phyloP scores from a whole-genome alignment of 1,284 basidiomycete species.

The Phellopilus nigrolimitatus region DNA sequence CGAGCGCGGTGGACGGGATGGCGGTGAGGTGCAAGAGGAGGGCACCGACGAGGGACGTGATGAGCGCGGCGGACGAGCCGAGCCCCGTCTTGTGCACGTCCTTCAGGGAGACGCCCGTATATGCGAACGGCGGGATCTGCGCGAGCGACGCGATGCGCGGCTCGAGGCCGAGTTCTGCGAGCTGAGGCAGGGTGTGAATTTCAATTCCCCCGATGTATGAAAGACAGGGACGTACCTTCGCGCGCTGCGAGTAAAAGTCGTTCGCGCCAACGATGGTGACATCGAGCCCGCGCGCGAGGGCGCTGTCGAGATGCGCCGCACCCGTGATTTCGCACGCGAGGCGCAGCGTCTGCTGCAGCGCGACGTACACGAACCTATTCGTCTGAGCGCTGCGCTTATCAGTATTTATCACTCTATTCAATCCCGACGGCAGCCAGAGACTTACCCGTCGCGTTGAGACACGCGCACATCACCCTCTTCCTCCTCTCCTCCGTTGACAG shows the following conservation, averaged over 20 bases:
- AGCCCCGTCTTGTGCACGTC: slow-evolving; percentile 97
- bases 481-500: too few species aligned
- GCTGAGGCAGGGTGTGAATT: slow-evolving; percentile 49
- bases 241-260: slow-evolving; percentile 95
- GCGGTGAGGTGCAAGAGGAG: slow-evolving; percentile 77
- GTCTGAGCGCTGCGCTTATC: slow-evolving; percentile 32
- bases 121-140: slow-evolving; percentile 68
- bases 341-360: slow-evolving; percentile 72
- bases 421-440: slow-evolving; percentile 23
- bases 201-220: too few species aligned
- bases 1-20: slow-evolving; percentile 49
- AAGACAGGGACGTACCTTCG: slow-evolving; percentile 52
- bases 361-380: slow-evolving; percentile 92
- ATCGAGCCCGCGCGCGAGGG: slow-evolving; percentile 54
- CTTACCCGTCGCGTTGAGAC: slow-evolving; percentile 42
- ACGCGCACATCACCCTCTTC: slow-evolving; percentile 40
- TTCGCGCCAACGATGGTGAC: slow-evolving; percentile 90
- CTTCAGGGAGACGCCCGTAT: slow-evolving; percentile 63
- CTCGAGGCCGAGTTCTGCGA: slow-evolving; percentile 55
- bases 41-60: slow-evolving; percentile 88
- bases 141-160: slow-evolving; percentile 57
- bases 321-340: slow-evolving; percentile 60
- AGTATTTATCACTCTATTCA: slow-evolving; percentile 21
- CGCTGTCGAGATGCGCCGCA: slow-evolving; percentile 37
- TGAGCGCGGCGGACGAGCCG: slow-evolving; percentile 94